These are phyloP conservation scores for Lactarius evosmus DNA, from an alignment of 768 basidiomycete species.

Conservation along the genomic window DNA sequence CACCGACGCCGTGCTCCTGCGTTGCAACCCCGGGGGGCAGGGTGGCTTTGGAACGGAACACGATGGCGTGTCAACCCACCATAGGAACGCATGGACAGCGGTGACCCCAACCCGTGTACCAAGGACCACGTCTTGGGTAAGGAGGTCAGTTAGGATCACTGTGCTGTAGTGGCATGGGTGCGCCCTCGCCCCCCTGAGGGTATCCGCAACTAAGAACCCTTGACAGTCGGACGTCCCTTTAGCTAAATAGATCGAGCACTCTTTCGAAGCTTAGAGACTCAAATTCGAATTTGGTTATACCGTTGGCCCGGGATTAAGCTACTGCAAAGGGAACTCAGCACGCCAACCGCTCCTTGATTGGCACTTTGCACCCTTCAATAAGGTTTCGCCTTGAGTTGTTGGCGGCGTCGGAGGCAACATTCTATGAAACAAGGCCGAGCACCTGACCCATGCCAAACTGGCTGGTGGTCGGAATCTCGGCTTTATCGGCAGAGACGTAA, in stretches of 20 bases:
- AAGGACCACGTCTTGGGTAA: neutral
- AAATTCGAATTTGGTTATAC: conserved; percentile 5
- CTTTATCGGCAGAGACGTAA: neutral
- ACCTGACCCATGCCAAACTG: neutral
- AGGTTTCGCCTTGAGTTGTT: neutral
- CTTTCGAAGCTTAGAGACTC: neutral
- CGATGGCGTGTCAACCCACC: neutral
- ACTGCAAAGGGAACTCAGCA: conserved; percentile 3
- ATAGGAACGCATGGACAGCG: neutral
- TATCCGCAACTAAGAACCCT: conserved; percentile 14
- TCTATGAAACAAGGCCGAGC: neutral
- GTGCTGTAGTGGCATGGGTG: neutral
- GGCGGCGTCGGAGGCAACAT: neutral
- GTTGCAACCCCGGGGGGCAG: neutral
- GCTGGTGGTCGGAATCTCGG: neutral
- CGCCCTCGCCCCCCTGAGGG: neutral
- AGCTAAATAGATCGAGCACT: neutral
- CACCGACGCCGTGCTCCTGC: neutral
- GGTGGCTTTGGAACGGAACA: neutral
- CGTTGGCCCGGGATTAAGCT: neutral
- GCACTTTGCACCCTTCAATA: neutral
- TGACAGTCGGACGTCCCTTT: conserved; percentile 19
- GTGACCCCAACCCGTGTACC: neutral
- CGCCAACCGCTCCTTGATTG: neutral
- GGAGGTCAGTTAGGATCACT: neutral